phyloP scores from a whole-genome alignment of 164 flowering plant species.

The Berberis vulgaris region DNA sequence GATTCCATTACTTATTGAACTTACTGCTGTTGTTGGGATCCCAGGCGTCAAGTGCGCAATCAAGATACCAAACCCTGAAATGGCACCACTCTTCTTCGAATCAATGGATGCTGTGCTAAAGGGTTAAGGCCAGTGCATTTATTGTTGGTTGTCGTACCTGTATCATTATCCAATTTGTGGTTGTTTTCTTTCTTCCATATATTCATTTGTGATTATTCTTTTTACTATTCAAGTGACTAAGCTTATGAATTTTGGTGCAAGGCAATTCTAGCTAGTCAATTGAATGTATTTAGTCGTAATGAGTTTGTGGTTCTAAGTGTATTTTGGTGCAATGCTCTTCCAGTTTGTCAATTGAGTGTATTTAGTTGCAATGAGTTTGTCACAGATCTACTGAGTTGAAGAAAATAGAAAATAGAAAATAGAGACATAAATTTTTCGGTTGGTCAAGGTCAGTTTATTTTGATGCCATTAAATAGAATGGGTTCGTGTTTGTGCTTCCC shows the following conservation, averaged over 20 bases:
- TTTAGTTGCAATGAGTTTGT: too few species aligned
- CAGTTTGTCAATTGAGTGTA: too few species aligned
- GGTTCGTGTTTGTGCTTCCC: too few species aligned
- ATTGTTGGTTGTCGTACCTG: neutral
- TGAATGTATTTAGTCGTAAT: too few species aligned
- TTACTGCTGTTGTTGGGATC: constrained; percentile 55
- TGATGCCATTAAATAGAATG: too few species aligned
- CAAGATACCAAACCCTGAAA: constrained; percentile 83
- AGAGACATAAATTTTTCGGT: too few species aligned
- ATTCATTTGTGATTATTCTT: constrained; percentile 1
- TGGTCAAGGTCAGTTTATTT: too few species aligned
- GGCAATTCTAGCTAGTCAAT: too few species aligned
- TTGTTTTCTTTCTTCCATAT: neutral
- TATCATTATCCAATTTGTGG: constrained; percentile 20
- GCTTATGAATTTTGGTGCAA: neutral
- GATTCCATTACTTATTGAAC: constrained; percentile 77
- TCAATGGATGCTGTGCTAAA: constrained; percentile 61
- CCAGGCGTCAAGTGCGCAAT: constrained; percentile 84
- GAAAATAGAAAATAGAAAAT: too few species aligned
- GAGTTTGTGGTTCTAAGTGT: too few species aligned
- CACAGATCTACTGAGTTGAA: too few species aligned
- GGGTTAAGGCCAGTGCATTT: constrained; percentile 20
- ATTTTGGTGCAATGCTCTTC: too few species aligned
- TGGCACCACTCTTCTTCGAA: constrained; percentile 93
- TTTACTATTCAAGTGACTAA: constrained; percentile 1